phyloP scores from a whole-genome alignment of 225 moss, liverwort and hornwort species.

The Climacium dendroides region DNA sequence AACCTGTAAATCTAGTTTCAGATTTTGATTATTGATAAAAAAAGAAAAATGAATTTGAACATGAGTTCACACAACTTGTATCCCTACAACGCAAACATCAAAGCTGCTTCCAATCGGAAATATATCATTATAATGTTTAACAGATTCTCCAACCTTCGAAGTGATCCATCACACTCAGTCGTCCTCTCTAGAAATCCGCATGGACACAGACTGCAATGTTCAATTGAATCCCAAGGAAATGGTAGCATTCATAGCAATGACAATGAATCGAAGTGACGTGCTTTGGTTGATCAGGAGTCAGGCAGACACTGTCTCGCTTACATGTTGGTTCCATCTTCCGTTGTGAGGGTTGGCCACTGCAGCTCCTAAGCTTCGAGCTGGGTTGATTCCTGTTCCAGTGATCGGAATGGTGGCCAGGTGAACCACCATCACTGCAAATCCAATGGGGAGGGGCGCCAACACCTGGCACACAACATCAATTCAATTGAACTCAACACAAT shows the following conservation, averaged over 20 bases:
- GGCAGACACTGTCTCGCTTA: neutral
- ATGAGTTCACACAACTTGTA: too few species aligned
- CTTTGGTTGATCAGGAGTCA: neutral
- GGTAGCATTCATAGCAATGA: neutral
- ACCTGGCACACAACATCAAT: constrained; percentile 11
- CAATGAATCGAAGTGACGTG: neutral
- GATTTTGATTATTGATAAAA: too few species aligned
- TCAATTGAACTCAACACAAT: neutral
- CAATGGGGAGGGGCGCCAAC: constrained; percentile 66
- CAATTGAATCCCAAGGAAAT: neutral
- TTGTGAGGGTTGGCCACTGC: constrained; percentile 28
- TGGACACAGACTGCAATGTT: neutral
- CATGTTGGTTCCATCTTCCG: constrained; percentile 34
- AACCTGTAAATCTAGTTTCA: too few species aligned
- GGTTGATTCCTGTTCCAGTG: constrained; percentile 67
- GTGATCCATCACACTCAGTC: neutral
- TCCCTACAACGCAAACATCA: too few species aligned
- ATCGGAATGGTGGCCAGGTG: constrained; percentile 78
- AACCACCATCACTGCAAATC: constrained; percentile 59
- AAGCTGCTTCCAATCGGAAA: too few species aligned
- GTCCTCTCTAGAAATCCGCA: neutral
- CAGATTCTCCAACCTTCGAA: too few species aligned
- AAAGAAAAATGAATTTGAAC: too few species aligned
- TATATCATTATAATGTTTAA: too few species aligned
- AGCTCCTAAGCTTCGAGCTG: constrained; percentile 4